Conservation (phyloP, 345 rosid species). For the Linum tenue region DNA sequence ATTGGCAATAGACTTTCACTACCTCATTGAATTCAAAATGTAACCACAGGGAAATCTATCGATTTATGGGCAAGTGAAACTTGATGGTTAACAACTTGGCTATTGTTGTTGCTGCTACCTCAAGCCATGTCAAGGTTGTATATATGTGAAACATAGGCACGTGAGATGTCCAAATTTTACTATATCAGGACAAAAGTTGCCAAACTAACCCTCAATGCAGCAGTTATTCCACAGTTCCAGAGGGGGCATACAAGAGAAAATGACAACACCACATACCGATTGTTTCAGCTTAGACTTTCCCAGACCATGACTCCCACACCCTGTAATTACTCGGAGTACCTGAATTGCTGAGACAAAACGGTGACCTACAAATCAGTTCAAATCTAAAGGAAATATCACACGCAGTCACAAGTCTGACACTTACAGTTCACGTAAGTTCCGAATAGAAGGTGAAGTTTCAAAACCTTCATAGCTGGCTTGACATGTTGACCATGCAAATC, state of each 20-base stretch:
- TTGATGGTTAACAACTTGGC: too few relatives aligned
- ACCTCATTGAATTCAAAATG: too few relatives aligned
- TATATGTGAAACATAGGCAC: too few relatives aligned
- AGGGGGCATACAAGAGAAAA: neutral
- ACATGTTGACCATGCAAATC: slow-evolving; percentile 97
- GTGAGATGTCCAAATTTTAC: too few relatives aligned
- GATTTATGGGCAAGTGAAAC: too few relatives aligned
- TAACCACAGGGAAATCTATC: too few relatives aligned
- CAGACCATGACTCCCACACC: slow-evolving; percentile 70
- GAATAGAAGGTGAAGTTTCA: slow-evolving; percentile 65
- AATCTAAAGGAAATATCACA: slow-evolving; percentile 7
- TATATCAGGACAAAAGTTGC: too few relatives aligned
- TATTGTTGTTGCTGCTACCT: too few relatives aligned
- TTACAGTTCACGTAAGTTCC: slow-evolving; percentile 66
- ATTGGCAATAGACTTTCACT: too few relatives aligned
- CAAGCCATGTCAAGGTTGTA: too few relatives aligned
- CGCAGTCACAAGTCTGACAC: slow-evolving; percentile 13
- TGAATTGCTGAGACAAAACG: slow-evolving; percentile 48
- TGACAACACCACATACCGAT: slow-evolving; percentile 40
- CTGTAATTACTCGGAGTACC: slow-evolving; percentile 84
- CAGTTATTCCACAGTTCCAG: neutral
- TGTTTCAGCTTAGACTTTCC: slow-evolving; percentile 88
- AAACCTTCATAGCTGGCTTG: slow-evolving; percentile 67
- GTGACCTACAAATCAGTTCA: neutral
- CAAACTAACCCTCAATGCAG: neutral